Evolutionary conservation across 176 grass and related monocot species (phyloP).

Genomic region (Oryza australiensis): DNA sequence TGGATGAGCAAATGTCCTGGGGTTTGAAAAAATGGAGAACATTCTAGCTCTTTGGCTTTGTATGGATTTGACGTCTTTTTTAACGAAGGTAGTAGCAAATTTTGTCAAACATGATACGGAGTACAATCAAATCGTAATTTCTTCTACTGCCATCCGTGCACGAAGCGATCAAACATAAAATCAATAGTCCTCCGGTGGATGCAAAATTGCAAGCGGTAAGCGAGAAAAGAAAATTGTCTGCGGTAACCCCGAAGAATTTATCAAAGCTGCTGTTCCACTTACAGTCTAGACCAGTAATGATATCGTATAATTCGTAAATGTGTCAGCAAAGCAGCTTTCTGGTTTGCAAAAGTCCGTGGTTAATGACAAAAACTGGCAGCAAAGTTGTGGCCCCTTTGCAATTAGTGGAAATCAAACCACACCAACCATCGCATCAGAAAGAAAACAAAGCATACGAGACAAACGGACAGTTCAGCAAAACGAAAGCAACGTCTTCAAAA

Average conservation of each 20-base stretch:
- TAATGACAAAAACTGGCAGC: neutral
- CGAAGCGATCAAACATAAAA: neutral
- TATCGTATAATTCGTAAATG: neutral
- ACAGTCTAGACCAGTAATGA: neutral
- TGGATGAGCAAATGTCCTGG: too few relatives aligned
- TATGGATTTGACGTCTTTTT: too few relatives aligned
- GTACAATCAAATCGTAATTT: neutral
- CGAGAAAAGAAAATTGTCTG: too few relatives aligned
- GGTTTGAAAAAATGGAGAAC: too few relatives aligned
- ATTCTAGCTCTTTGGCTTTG: too few relatives aligned
- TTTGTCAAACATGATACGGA: neutral
- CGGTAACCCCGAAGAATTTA: too few relatives aligned
- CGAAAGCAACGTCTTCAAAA: neutral
- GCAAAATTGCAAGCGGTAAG: neutral
- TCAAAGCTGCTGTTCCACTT: too few relatives aligned
- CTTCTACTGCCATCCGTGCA: neutral
- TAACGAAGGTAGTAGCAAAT: too few relatives aligned
- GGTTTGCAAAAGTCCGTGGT: neutral
- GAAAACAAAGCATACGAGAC: neutral
- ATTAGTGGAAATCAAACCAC: neutral
- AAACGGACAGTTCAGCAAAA: neutral
- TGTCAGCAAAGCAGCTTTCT: neutral
- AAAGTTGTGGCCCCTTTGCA: neutral
- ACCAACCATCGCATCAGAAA: neutral
- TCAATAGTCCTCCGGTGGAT: neutral